These are phyloP conservation scores for Centella asiatica DNA, from an alignment of 129 eudicot species.

Conservation along the genomic window DNA sequence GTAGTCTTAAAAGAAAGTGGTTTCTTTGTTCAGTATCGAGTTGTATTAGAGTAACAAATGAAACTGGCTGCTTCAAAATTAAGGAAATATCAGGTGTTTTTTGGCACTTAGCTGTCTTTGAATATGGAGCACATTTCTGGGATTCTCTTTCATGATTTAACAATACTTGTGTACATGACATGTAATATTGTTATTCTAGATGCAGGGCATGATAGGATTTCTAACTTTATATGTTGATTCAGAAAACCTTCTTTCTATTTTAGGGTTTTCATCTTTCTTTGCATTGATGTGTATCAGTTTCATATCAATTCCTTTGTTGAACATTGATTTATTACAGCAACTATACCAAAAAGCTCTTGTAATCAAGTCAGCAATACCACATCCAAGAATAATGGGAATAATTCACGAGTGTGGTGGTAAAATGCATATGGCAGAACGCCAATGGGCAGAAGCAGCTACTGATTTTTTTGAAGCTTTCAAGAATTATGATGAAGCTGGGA, in stretches of 20 bases:
- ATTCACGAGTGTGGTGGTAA: constrained; percentile 99
- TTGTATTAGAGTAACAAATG: not conserved
- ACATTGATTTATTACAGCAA: constrained; percentile 47
- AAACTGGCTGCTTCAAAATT: not conserved
- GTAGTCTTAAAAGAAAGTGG: not conserved
- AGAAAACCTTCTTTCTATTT: no score
- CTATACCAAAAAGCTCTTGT: constrained; percentile 85
- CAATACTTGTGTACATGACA: not conserved
- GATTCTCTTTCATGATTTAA: no score
- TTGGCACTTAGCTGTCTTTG: not conserved
- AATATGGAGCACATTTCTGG: not conserved
- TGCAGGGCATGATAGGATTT: not conserved
- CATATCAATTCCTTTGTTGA: not conserved
- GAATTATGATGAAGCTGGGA: constrained; percentile 99
- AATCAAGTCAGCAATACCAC: constrained; percentile 95
- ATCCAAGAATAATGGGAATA: constrained; percentile 98
- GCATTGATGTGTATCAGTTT: no score
- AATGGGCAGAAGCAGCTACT: constrained; percentile 99
- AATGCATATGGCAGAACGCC: constrained; percentile 99
- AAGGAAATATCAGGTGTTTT: not conserved
- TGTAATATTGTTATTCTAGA: not conserved
- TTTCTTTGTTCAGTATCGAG: not conserved
- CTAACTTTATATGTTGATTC: not conserved
- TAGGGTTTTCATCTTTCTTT: not conserved
- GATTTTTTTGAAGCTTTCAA: constrained; percentile 99